phyloP scores from a whole-genome alignment of 75 land plant genomes.

The Pinus albicaulis region DNA sequence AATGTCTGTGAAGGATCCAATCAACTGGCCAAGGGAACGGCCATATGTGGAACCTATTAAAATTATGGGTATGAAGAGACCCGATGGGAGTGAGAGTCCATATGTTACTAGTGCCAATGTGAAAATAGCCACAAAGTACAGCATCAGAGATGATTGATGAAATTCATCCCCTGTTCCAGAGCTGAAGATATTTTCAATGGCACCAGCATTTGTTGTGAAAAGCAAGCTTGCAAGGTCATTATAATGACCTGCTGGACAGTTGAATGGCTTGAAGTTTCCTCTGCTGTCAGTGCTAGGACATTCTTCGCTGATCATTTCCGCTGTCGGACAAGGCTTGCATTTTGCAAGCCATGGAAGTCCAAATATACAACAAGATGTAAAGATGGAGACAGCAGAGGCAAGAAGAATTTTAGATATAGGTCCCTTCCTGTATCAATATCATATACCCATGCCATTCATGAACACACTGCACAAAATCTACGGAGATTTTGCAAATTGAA shows the following conservation, averaged over 20 bases:
- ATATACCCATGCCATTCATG: background rate
- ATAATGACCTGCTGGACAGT: conserved; percentile 66
- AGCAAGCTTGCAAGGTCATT: conserved; percentile 84
- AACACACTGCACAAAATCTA: no score
- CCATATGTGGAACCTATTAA: conserved; percentile 81
- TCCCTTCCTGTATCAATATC: conserved; percentile 65
- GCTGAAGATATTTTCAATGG: conserved; percentile 72
- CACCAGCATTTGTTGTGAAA: conserved; percentile 75
- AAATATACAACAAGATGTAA: conserved; percentile 68
- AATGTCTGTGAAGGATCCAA: conserved; percentile 39
- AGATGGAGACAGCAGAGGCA: conserved; percentile 44
- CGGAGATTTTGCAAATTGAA: no score
- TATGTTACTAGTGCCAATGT: conserved; percentile 70
- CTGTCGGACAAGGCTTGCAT: conserved; percentile 64
- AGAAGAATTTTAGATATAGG: conserved; percentile 52
- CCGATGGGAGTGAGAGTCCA: conserved; percentile 78
- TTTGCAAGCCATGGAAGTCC: conserved; percentile 74
- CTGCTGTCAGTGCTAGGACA: conserved; percentile 76
- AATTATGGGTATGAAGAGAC: conserved; percentile 79
- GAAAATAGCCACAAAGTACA: conserved; percentile 56
- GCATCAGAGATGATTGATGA: conserved; percentile 36
- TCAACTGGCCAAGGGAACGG: conserved; percentile 54
- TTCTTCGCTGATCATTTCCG: conserved; percentile 17
- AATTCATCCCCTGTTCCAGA: conserved; percentile 61
- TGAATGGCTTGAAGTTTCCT: conserved; percentile 80